Percentiles rank a stretch among this genome's conserved stretches.
Evolutionary conservation across 1,284 basidiomycete genomes (phyloP).

Genomic region (Malassezia globosa): DNA sequence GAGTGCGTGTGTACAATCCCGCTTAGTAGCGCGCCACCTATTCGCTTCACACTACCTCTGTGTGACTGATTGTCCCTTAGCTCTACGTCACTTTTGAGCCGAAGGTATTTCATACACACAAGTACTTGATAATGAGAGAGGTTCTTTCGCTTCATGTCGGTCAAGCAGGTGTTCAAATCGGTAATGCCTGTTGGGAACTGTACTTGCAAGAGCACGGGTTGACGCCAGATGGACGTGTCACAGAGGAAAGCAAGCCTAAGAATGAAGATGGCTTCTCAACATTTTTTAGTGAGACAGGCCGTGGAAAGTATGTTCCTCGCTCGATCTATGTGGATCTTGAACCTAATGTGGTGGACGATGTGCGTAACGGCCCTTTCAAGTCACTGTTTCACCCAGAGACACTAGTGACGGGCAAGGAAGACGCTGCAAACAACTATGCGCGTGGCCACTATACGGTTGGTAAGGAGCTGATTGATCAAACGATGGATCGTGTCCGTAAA

Average conservation of each 20-base stretch:
- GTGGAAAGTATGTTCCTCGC: slow-evolving; percentile 75
- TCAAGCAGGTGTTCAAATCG: slow-evolving; percentile 77
- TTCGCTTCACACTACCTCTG: not conserved
- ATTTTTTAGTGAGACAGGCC: slow-evolving; percentile 53
- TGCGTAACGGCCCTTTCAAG: slow-evolving; percentile 85
- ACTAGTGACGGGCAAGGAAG: slow-evolving; percentile 97
- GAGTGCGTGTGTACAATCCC: not conserved
- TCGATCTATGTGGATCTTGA: slow-evolving; percentile 93
- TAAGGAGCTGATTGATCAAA: slow-evolving; percentile 67
- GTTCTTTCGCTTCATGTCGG: slow-evolving; percentile 90
- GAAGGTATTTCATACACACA: slow-evolving; percentile 9
- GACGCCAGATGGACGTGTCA: slow-evolving; percentile 45
- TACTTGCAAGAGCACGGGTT: slow-evolving; percentile 98
- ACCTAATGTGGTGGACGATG: slow-evolving; percentile 90
- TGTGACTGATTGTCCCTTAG: slow-evolving; percentile 19
- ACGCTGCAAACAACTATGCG: slow-evolving; percentile 92
- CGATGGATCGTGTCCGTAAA: slow-evolving; percentile 90
- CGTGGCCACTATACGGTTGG: slow-evolving; percentile 79
- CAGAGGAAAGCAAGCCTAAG: slow-evolving; percentile 58
- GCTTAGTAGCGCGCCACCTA: not conserved
- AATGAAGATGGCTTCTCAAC: slow-evolving; percentile 89
- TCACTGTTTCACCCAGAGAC: slow-evolving; percentile 98
- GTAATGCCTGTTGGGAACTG: slow-evolving; percentile 61
- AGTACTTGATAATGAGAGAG: slow-evolving; percentile 46
- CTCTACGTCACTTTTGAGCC: slow-evolving; percentile 43